A percentile compares a stretch with the other conserved stretches of the same genome.
Conservation (phyloP, 768 basidiomycete genomes). For the Terana coerulea region DNA sequence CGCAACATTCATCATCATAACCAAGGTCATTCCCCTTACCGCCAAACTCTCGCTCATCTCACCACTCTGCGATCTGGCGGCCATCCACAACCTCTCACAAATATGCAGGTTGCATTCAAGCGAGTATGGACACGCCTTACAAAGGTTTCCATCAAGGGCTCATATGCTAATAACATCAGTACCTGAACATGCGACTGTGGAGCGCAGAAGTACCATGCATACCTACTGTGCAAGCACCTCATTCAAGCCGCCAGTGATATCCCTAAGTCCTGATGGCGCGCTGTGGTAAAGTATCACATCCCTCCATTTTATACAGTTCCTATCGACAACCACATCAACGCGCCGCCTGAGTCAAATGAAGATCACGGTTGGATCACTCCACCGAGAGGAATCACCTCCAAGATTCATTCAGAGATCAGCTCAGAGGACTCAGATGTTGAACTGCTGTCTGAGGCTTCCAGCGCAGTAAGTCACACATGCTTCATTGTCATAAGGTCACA, state of each 20-base stretch:
- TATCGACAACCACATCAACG: neutral
- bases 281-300: conserved; percentile 2
- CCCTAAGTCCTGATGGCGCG: neutral
- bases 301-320: conserved; percentile 14
- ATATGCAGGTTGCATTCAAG: conserved; percentile 5
- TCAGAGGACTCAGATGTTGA: neutral
- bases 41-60: neutral
- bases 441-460: neutral
- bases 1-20: conserved; percentile 9
- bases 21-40: conserved; percentile 8
- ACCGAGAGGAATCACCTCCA: neutral
- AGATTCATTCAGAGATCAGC: neutral
- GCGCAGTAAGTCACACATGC: neutral
- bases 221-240: conserved; percentile 15
- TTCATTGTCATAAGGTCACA: neutral
- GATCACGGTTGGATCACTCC: conserved; percentile 3
- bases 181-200: conserved; percentile 15
- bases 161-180: conserved; percentile 2
- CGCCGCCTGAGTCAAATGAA: neutral
- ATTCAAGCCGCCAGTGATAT: conserved; percentile 6
- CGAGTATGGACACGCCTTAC: conserved; percentile 5
- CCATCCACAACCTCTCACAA: neutral
- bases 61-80: neutral
- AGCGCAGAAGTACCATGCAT: conserved; percentile 12
- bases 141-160: conserved; percentile 6